A percentile compares a stretch with the other conserved stretches of the same genome.
Conservation (phyloP, 2,329 filamentous ascomycete genomes). For the Scytalidium sp. region DNA sequence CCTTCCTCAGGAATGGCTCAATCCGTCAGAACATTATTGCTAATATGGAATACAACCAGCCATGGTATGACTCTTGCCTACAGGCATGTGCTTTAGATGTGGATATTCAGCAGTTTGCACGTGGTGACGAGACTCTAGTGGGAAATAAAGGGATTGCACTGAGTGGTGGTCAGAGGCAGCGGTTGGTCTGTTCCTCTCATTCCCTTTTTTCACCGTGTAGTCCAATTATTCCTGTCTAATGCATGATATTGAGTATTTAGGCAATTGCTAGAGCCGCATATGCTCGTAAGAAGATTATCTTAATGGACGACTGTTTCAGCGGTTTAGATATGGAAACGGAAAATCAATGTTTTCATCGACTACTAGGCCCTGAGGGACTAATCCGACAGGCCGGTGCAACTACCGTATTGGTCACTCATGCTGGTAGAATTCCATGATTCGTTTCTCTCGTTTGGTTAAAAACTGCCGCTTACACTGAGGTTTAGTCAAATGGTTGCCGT, state of each 20-base stretch:
- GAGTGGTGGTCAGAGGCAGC: conserved; percentile 40
- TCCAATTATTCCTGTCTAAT: no score
- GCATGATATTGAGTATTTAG: conserved; percentile 3
- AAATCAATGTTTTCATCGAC: conserved; percentile 10
- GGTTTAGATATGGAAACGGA: conserved; percentile 21
- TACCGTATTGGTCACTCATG: conserved; percentile 32
- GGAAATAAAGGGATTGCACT: conserved; percentile 37
- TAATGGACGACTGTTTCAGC: conserved; percentile 22
- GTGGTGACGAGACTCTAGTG: conserved; percentile 32
- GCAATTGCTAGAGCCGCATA: conserved; percentile 17
- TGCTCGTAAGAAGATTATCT: conserved; percentile 25
- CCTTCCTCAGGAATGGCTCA: conserved; percentile 18
- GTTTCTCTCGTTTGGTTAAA: no score
- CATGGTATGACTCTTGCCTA: conserved; percentile 21
- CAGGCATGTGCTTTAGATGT: conserved; percentile 32
- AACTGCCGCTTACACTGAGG: no score
- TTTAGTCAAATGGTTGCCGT: no score
- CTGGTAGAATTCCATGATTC: no score
- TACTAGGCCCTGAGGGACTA: conserved; percentile 11
- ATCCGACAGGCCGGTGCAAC: conserved; percentile 25
- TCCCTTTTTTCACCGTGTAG: no score
- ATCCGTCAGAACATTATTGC: conserved; percentile 25
- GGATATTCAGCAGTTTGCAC: conserved; percentile 30
- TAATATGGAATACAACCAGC: conserved; percentile 12
- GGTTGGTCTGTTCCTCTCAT: conserved; percentile 27